Evolutionary conservation across 371 early-diverging fungal species (phyloP).

Genomic region (Haplosporangium sp.): DNA sequence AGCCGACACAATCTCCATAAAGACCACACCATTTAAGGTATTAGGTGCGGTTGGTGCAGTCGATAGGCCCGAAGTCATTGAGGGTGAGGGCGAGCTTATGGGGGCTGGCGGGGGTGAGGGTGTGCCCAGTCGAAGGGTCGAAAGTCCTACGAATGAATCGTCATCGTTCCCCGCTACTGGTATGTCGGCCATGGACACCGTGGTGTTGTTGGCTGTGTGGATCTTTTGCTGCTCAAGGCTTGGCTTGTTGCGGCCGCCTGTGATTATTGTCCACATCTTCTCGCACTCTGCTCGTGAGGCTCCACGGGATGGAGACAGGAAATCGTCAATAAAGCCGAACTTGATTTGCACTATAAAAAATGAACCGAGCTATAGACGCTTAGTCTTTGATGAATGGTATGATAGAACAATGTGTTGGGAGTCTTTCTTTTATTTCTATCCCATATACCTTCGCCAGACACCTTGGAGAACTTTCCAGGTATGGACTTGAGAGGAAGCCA

Average conservation of each 20-base stretch:
- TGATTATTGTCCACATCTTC: constrained; percentile 28
- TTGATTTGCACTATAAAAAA: constrained; percentile 30
- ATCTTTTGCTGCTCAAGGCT: constrained; percentile 45
- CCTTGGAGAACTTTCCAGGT: constrained; percentile 44
- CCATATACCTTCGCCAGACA: constrained; percentile 46
- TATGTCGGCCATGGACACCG: constrained; percentile 36
- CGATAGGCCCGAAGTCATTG: constrained; percentile 38
- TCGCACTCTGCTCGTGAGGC: constrained; percentile 19
- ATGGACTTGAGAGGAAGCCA: constrained; percentile 43
- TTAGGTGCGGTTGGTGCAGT: constrained; percentile 29
- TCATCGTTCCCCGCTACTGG: constrained; percentile 36
- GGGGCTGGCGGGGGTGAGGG: constrained; percentile 38
- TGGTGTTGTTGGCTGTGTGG: constrained; percentile 21
- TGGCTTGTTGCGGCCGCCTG: constrained; percentile 40
- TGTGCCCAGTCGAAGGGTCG: constrained; percentile 25
- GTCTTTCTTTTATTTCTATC: neutral
- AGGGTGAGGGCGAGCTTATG: constrained; percentile 23
- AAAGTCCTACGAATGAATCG: constrained; percentile 18
- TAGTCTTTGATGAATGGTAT: constrained; percentile 2
- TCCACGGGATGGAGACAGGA: constrained; percentile 17
- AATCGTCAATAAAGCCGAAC: constrained; percentile 48
- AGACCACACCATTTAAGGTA: constrained; percentile 66
- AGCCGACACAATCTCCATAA: constrained; percentile 73
- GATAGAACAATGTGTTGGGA: neutral
- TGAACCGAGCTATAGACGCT: neutral